Evolutionary conservation across 768 basidiomycete genomes (phyloP), one percentile per base, ranked within the genome.

Genomic region (Hygrophoropsis aurantiaca): DNA sequence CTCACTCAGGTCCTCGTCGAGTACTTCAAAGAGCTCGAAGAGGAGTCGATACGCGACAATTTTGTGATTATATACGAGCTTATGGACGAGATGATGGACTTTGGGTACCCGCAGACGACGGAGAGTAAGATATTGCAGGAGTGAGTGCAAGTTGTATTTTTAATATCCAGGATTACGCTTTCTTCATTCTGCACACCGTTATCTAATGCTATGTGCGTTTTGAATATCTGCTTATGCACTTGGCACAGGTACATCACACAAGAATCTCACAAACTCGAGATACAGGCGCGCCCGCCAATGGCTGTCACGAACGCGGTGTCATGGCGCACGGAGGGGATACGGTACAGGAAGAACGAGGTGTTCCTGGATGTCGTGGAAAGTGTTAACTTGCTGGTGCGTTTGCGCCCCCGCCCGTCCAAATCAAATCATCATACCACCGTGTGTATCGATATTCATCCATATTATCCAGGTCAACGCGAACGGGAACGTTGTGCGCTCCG

Each of bases 1-100:
- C 78, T 99, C 46, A 87, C 85, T 0, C 82, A 92, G 64, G 95
- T 98, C 5, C 77, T 99, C 46, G 80, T 95, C 44, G 97, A 98
- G 63, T 99, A 99, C 77, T 99, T 99, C 78, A 99, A 98, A 66
- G 97, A 98, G 65, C 84, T 98, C 32, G 97, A 99, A 65, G 97
- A 98, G 62, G 97, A 99, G 74, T 94, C 92, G 40, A 98, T 99
- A 62, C 79, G 97, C 7, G 97, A 99, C 69, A 99, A 99, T 62
- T 99, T 99, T 62, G 97, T 99, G 33, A 97, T 99, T 63, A 97
- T 99, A 42, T 99, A 97, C 67, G 95, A 98, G 65, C 81, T 98
- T 44, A 80, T 99, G 74, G 95, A 98, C 60, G 97, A 99, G 75
- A 97, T 98, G 92, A 97, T 98, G 94, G 97, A 99, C 73, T 99